Base-by-base conservation (phyloP, 2,329 filamentous ascomycete genomes). In the Colletotrichum navitas region DNA sequence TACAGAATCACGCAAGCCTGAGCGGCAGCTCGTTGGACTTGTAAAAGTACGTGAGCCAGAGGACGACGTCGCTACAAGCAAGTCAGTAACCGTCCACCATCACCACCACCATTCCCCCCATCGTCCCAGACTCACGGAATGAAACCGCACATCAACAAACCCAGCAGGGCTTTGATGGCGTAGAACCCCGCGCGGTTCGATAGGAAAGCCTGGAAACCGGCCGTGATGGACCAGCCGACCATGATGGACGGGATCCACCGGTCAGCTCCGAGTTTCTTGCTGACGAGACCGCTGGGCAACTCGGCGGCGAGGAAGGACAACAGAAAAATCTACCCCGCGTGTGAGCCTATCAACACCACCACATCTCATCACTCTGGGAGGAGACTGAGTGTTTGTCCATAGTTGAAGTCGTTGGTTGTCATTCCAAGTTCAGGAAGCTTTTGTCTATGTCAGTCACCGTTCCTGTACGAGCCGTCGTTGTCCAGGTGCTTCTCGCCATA, bases 201-300 rank as follows among this genome's bases (percentile, higher is more conserved):
- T 21, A 85, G 75, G 12, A 78, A 81, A 6, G 81, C 81, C 64
- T 85, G 83, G 0, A 78, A 79, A 0, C 79, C 78, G 2, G 82
- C 79, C 10, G 83, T 79, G 16, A 84, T 75, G 0, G 81, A 83
- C 83, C 83, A 85, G n/a, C 63, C 74, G 32, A 80, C 78, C 63
- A 85, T 82, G 58, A 83, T 79, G 34, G 80, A 79, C 0, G 82
- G 83, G 10, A 85, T 84, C 83, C 82, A 85, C 61, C 76, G 72
- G 73, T 87, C 84, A 0, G 85, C 84, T 12, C 86, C 85, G 10
- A 87, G 75, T 63, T 85, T 85, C 77, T 87, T 87, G 66, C 83
- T 86, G 62, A 87, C 79, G 3, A 88, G 77, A 21, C 84, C 84
- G 59, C 84, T 85, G 3, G 85, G 85, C 0, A 87, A 76, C 55